These are phyloP conservation scores for Mycena vitilis DNA, from an alignment of 768 basidiomycete genomes.

Conservation along the genomic window DNA sequence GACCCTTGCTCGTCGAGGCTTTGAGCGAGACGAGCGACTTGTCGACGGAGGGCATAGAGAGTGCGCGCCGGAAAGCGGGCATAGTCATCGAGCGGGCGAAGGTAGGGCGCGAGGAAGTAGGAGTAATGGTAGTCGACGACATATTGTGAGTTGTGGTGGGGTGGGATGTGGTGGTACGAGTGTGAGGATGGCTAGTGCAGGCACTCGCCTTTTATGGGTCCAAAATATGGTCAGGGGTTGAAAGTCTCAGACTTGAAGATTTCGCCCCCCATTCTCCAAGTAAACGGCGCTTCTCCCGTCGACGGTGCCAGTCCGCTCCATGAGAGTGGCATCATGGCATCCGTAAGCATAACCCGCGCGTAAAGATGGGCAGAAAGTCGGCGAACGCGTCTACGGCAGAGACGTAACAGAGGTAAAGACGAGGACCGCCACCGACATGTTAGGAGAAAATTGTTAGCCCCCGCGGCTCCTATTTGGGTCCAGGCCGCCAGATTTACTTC, in stretches of 20 bases:
- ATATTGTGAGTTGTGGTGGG: not conserved
- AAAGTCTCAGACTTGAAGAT: conserved; percentile 20
- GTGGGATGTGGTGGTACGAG: not conserved
- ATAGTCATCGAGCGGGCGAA: conserved; percentile 17
- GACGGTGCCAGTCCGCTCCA: not conserved
- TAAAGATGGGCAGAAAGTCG: conserved; percentile 1
- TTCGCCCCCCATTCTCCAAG: not conserved
- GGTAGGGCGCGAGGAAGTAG: conserved; percentile 5
- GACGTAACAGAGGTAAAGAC: not conserved
- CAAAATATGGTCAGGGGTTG: conserved; percentile 4
- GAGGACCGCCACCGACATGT: not conserved
- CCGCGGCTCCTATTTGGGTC: conserved; percentile 21
- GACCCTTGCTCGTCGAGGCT: conserved; percentile 15
- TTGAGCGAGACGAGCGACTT: conserved; percentile 15
- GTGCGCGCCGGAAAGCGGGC: conserved; percentile 19
- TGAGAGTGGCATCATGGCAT: not conserved
- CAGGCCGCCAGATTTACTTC: not conserved
- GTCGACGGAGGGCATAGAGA: conserved; percentile 6
- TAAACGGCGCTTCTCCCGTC: not conserved
- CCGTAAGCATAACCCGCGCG: not conserved
- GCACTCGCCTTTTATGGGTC: conserved; percentile 15
- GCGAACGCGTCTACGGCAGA: too few relatives aligned
- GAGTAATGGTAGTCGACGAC: not conserved
- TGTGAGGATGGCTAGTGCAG: too few relatives aligned
- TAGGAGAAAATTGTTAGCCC: conserved; percentile 11